Base-by-base conservation (phyloP, 2,329 filamentous ascomycete species). In the Monascus ruber region DNA sequence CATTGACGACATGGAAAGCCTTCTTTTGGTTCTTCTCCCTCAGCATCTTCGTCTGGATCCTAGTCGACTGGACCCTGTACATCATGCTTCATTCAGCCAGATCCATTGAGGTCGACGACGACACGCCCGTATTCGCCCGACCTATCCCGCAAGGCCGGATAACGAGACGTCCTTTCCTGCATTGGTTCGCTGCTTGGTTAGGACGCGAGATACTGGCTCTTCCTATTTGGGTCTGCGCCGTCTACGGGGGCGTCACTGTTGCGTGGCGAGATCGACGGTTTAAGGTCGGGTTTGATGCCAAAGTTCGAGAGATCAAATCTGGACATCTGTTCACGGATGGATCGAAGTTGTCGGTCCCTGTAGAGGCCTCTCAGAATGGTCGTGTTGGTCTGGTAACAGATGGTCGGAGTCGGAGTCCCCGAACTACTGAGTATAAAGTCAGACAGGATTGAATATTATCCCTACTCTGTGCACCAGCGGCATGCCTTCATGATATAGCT, bases 221-320 rank as follows among this genome's bases (percentile, higher is more conserved):
- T 34, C 88, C 88, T 0, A 82, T 98, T 42, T 98, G 91, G 91
- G 67, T 77, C 0, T 87, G 82, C 76, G 91, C 91, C 1, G 84
- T 95, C 17, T 77, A 85, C 50, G 81, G 89, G n/a, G 91, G 91
- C 0, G 78, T 83, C 1, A 89, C 80, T 0, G 85, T 98, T 0
- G 76, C 76, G 38, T 98, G 91, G 93, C 71, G 91, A 40, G 89
- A 88, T 0, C 81, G 80, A 53, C 74, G 69, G 26, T 96, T 96
- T 58, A 76, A 75, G 51, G 88, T 96, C 1, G 77, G 81, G 1
- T 72, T 85, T 49, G 84, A 96, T 58, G 89, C 89, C 72, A 84
- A 79, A 37, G 89, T 94, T 25, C 71, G 76, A 47, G 77, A 79
- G 50, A 68, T 76, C 35, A 47, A 59, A 31, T 24, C 41, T 8